Evolutionary conservation across 2,329 filamentous ascomycete genomes (phyloP), one percentile per base, ranked within the genome.

Genomic region (Sporothrix luriei): DNA sequence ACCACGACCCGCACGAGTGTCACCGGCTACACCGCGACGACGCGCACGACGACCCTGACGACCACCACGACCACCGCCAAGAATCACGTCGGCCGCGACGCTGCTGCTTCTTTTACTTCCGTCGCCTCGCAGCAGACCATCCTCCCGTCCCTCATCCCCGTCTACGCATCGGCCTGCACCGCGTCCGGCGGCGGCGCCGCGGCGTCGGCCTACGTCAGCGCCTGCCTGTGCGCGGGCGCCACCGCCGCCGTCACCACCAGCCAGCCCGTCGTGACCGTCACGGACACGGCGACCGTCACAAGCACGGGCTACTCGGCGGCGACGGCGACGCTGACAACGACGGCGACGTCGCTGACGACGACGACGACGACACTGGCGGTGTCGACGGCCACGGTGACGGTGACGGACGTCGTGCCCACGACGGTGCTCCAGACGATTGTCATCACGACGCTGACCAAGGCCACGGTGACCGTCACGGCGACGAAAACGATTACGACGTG

Each of bases 211-310:
- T 68, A 68, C 46, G 33, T 40, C 26, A 68, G 66, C 43, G 66
- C 66, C 16, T 68, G 66, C 54, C 43, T 43, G 55, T 68, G 66
- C 66, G 46, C 43, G 26, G 54, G 66, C 5, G 66, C 19, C 4
- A 51, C 54, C 11, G 26, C 43, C 19, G 29, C 66, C 19, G 40
- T 19, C 19, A 61, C n/a, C 43, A 61, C 46, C 11, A 68, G 33
- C 29, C 40, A 38, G 54, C 54, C 66, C 19, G 43, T 49, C 43
- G 26, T 19, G 43, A 61, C 54, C n/a, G n/a, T 33, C 46, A 68
- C 66, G 3, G 26, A 61, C 19, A 49, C 29, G 16, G 14, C 1
- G 26, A 49, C 26, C 16, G 40, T 61, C 21, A 29, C 29, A 4
- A 19, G 5, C 16, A 68, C 66, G 43, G n/a, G 26, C 46, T 65